Base-by-base conservation (phyloP, 1,284 basidiomycete species). In the Cryptococcus neoformans region DNA sequence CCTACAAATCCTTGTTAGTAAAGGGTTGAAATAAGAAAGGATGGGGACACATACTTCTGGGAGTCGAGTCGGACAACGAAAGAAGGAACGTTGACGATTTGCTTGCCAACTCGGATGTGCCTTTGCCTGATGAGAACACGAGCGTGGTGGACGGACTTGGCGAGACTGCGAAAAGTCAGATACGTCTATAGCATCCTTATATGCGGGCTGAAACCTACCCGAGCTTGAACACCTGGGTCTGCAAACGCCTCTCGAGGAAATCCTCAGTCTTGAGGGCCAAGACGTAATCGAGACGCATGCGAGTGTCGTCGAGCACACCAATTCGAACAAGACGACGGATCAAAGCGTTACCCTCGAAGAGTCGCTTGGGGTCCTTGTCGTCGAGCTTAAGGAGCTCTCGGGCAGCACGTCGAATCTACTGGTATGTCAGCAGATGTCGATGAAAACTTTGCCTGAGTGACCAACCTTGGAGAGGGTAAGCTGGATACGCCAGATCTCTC, bases 331-430 rank as follows among this genome's bases (percentile, higher is more conserved):
- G 88, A 81, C 95, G 92, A 73, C 94, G 93, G 80, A 99, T 99
- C 73, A 99, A 87, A 76, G 95, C 95, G 81, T 99, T 99, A 67
- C 79, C 82, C 84, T 99, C 96, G 84, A 99, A 99, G 64, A 99
- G 90, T 81, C 96, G 91, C 85, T 98, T 99, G 77, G 95, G 93
- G 83, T 99, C 96, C 82, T 99, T 99, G 81, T 89, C 90, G 74
- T 99, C 95, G 81, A 99, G 92, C 85, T 99, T 99, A 81, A 99
- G 89, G 65, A 99, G 89, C 83, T 99, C 95, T 90, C 95, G 95
- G 67, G 95, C 96, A 63, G 95, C 96, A 89, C 96, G 93, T 85
- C 95, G 94, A 79, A 99, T 99, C 86, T 73, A 52, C 36, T 37
- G 14, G 4, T 21, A 36, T 4, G 50, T 40, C 12, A 44, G 38